phyloP scores from a whole-genome alignment of 2,329 filamentous ascomycete genomes.

The Blumeriella jaapii region DNA sequence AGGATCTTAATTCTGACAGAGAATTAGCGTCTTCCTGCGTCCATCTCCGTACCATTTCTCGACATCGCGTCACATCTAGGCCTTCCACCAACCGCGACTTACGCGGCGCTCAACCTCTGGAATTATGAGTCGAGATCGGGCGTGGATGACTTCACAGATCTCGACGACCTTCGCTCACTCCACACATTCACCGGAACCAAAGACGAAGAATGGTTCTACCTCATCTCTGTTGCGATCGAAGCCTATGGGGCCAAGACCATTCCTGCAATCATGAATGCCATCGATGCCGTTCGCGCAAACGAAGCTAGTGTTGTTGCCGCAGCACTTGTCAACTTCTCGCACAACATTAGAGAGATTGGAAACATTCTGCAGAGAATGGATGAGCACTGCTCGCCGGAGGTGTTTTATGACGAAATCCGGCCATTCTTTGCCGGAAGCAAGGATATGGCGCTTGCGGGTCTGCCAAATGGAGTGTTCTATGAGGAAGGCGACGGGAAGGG shows the following conservation, averaged over 20 bases:
- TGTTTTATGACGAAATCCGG: constrained; percentile 82
- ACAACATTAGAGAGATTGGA: constrained; percentile 57
- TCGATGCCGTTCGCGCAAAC: constrained; percentile 51
- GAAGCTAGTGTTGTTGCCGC: constrained; percentile 49
- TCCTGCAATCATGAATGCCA: constrained; percentile 65
- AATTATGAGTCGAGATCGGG: constrained; percentile 65
- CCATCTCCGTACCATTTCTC: constrained; percentile 68
- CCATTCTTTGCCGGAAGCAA: constrained; percentile 85
- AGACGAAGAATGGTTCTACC: constrained; percentile 91
- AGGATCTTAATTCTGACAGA: constrained; percentile 14
- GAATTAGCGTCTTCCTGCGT: constrained; percentile 55
- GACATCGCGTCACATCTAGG: constrained; percentile 61
- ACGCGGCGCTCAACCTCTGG: constrained; percentile 79
- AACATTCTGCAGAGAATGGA: constrained; percentile 70
- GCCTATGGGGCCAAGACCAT: constrained; percentile 65
- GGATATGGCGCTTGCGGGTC: constrained; percentile 77
- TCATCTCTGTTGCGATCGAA: constrained; percentile 85
- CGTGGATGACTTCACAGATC: constrained; percentile 18
- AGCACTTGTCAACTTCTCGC: constrained; percentile 53
- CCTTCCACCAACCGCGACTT: constrained; percentile 81
- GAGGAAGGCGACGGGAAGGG: constrained; percentile 58
- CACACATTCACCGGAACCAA: constrained; percentile 80
- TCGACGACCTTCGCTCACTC: constrained; percentile 59
- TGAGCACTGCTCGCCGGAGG: constrained; percentile 73
- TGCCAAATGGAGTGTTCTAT: constrained; percentile 76